Evolutionary conservation across 176 grass and related monocot species (phyloP).

Genomic region (Poa pratensis): DNA sequence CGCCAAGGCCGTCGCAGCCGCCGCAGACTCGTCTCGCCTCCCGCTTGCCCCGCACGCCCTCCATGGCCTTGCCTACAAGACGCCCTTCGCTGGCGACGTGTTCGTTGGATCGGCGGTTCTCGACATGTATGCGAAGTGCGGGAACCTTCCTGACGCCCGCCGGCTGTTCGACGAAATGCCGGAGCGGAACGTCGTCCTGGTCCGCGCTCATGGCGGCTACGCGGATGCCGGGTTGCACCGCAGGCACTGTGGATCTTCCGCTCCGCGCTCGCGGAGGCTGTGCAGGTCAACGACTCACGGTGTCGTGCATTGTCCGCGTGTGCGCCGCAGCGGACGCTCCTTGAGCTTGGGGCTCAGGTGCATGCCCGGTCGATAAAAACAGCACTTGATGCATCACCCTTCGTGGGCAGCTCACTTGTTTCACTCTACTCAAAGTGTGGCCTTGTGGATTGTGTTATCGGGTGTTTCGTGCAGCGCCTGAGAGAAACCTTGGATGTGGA

Average conservation of each 20-base stretch:
- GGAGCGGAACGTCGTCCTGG: constrained; percentile 89
- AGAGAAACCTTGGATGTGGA: constrained; percentile 84
- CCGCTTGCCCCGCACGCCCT: constrained; percentile 51
- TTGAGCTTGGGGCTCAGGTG: constrained; percentile 71
- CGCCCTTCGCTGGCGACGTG: constrained; percentile 64
- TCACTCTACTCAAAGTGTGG: constrained; percentile 93
- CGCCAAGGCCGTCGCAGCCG: constrained; percentile 65
- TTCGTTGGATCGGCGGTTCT: constrained; percentile 75
- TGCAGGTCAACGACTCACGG: constrained; percentile 80
- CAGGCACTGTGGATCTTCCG: constrained; percentile 56
- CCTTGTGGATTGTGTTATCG: constrained; percentile 65
- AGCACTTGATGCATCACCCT: constrained; percentile 65
- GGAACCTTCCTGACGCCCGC: constrained; percentile 51
- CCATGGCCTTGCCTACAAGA: constrained; percentile 72
- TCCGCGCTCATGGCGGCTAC: constrained; percentile 69
- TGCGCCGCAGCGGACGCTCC: constrained; percentile 67
- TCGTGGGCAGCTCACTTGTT: constrained; percentile 83
- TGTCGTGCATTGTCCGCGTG: constrained; percentile 70
- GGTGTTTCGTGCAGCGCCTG: constrained; percentile 59
- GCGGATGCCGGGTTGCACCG: constrained; percentile 58
- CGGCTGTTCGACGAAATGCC: constrained; percentile 81
- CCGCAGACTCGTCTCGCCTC: constrained; percentile 21
- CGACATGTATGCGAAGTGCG: constrained; percentile 84
- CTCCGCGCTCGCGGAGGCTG: constrained; percentile 58
- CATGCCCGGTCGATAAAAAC: constrained; percentile 74